Evolutionary conservation across 768 basidiomycete genomes (phyloP).

Genomic region (Termitomyces sp.): DNA sequence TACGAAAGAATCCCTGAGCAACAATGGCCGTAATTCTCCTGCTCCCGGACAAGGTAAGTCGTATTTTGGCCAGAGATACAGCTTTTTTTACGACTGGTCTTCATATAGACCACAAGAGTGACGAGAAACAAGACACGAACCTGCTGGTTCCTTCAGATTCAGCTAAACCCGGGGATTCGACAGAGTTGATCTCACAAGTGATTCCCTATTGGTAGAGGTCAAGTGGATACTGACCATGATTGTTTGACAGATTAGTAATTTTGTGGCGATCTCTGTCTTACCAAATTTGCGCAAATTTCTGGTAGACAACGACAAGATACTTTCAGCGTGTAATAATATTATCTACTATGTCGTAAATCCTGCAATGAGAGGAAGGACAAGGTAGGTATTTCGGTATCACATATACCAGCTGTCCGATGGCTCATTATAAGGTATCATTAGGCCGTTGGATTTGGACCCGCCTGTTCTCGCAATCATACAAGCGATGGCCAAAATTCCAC

Average conservation of each 20-base stretch:
- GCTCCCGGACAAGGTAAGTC: conserved; percentile 33
- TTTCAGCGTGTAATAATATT: conserved; percentile 75
- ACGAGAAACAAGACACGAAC: conserved; percentile 54
- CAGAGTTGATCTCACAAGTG: conserved; percentile 46
- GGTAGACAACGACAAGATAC: conserved; percentile 78
- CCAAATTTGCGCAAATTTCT: conserved; percentile 77
- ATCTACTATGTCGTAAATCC: conserved; percentile 81
- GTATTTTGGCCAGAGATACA: not conserved
- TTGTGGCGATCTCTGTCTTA: conserved; percentile 61
- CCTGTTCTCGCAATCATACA: conserved; percentile 60
- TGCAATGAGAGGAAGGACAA: conserved; percentile 69
- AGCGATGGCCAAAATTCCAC: conserved; percentile 75
- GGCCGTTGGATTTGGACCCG: conserved; percentile 75
- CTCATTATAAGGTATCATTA: conserved; percentile 19
- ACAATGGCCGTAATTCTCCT: conserved; percentile 72
- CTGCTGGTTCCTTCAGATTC: conserved; percentile 32
- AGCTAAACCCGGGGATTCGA: conserved; percentile 25
- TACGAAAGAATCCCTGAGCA: conserved; percentile 53
- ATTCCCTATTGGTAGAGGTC: not conserved
- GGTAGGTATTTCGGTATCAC: conserved; percentile 34
- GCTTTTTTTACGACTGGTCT: not conserved
- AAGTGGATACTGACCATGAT: conserved; percentile 1
- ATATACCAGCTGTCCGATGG: not conserved
- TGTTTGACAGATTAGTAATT: conserved; percentile 55
- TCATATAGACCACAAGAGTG: conserved; percentile 35